Evolutionary conservation across 2,329 filamentous ascomycete genomes (phyloP).

Genomic region (Paracoccidioides lutzii): DNA sequence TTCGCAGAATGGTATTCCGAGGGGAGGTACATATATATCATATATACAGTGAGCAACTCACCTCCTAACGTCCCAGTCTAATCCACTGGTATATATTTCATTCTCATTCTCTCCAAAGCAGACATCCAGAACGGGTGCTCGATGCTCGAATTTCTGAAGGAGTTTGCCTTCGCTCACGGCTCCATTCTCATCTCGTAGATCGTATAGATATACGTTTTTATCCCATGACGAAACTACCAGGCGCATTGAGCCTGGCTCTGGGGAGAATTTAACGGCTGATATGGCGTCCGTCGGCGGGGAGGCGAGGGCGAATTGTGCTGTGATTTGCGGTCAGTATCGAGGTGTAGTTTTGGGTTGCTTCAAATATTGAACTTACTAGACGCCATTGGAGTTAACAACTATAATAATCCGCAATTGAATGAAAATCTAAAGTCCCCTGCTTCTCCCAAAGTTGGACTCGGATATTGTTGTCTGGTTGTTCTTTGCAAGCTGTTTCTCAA

Average conservation of each 20-base stretch:
- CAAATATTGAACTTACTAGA: not conserved
- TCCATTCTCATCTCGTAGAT: constrained; percentile 45
- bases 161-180: constrained; percentile 50
- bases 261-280: constrained; percentile 75
- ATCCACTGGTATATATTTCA: constrained; percentile 71
- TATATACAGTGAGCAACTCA: constrained; percentile 25
- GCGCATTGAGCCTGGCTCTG: constrained; percentile 56
- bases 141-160: constrained; percentile 62
- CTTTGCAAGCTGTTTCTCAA: not conserved
- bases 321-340: not conserved
- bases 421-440: not conserved
- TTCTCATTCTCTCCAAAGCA: constrained; percentile 76
- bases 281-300: constrained; percentile 77
- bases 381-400: not conserved
- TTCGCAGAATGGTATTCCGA: too few species aligned
- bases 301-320: constrained; percentile 66
- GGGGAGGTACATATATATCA: not conserved
- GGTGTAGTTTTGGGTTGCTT: not conserved
- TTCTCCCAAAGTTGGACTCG: not conserved
- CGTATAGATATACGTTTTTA: constrained; percentile 80
- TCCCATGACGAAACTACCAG: constrained; percentile 95
- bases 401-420: not conserved
- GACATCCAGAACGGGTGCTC: constrained; percentile 76
- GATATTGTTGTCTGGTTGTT: not conserved
- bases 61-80: constrained; percentile 78